Evolutionary conservation across 1,139 yeast genomes (phyloP), one percentile per base, ranked within the genome.

Genomic region (Candida mesenterica): DNA sequence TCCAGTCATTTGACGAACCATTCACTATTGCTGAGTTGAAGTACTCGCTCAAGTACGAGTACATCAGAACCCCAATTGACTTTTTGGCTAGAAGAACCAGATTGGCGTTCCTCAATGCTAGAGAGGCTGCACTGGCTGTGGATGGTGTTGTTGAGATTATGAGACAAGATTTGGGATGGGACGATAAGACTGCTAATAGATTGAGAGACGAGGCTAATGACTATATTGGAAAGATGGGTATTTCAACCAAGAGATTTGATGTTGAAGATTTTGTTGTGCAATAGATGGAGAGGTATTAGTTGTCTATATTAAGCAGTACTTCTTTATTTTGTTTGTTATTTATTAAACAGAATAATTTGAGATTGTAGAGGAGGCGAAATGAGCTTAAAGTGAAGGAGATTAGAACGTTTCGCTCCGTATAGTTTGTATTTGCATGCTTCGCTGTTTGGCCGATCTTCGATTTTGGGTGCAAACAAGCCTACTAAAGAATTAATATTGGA

Each of bases 1-100:
- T 72, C 52, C 70, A 66, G 45, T 62, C 78, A 25, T 82, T 82
- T 48, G 83, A 82, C 49, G 90, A 87, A 64, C 96, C 97, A 43
- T 89, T 85, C 72, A 82, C 96, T 28, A 83, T 88, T 56, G 97
- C 95, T 37, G 97, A 90, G 67, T 76, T 90, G 62, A 75, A 80
- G 54, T 90, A 89, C 65, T 82, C 90, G 8, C 72, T 89, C 52
- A 68, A 79, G 46, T 77, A 87, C 63, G 97, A 90, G 68, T 88
- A 88, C 58, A 80, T 89, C 32, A 76, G 95, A 63, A 85, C 92
- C 9, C 95, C 96, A 34, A 65, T 83, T 40, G 97, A 90, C 62
- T 89, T 90, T 72, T 72, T 90, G 46, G 89, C 95, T 39, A 83
- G 97, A 70, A 83, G 97, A 72, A 83, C 95, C 38, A 81, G 97